Base-by-base conservation (phyloP, 1,284 basidiomycete species). In the Apiotrichum veenhuisii region DNA sequence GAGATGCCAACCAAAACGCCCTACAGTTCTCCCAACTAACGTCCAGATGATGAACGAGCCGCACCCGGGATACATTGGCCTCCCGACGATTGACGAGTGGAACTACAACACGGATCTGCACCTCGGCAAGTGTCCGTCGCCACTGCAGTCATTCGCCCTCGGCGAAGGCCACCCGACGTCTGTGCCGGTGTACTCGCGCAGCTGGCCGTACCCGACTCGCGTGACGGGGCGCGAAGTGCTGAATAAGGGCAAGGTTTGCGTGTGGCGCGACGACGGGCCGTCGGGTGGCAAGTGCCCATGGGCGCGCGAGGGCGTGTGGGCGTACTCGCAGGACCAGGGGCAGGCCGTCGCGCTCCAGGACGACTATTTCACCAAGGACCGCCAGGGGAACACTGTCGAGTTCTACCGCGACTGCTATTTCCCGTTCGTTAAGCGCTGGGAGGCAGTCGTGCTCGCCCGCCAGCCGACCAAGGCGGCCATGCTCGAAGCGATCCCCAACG, bases 61-160 rank as follows among this genome's bases (percentile, higher is more conserved):
- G 0, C 94, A 98, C 77, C 82, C 87, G 68, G 96, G 95, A 25
- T 96, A 93, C 70, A 85, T 96, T 59, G 84, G 88, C 55, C 79
- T 95, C 3, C 80, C 84, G 41, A 91, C 90, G 3, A 82, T 97
- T 51, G 86, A 97, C 67, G 80, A 80, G 33, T 98, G 91, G 78
- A 75, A 97, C 74, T 93, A 96, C 76, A 92, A 91, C 62, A 96
- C 93, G 12, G 93, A 98, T 70, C 82, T 98, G 8, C 92, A 97
- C 68, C 82, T 97, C 27, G 85, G 87, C 17, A 81, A 87, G 71
- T 85, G 87, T 69, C 90, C 91, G 18, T 87, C 88, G 11, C 85
- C 91, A 0, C 82, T 93, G 36, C 83, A 94, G 71, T 89, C 89
- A 0, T 91, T 93, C 76, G 87, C 86, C 68, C 83, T 93, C 20